phyloP scores from a whole-genome alignment of 345 rosid species.

The Odontarrhena argentea region DNA sequence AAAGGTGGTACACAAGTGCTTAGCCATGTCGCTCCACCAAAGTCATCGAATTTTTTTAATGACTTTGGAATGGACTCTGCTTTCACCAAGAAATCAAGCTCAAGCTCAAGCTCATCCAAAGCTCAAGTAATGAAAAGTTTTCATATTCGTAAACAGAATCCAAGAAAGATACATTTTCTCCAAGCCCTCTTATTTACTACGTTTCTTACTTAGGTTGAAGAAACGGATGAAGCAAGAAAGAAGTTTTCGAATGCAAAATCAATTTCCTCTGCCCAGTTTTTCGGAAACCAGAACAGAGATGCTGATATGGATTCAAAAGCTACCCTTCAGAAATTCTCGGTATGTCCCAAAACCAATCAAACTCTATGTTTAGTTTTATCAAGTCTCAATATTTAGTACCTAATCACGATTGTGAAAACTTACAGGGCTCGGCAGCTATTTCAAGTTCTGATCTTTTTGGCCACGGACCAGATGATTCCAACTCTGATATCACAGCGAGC shows the following conservation, averaged over 20 bases:
- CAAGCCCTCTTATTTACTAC: neutral
- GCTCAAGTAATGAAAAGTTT: conserved; percentile 52
- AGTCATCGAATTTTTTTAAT: conserved; percentile 83
- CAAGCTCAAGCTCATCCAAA: conserved; percentile 65
- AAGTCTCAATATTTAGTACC: neutral
- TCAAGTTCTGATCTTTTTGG: conserved; percentile 98
- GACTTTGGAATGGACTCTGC: conserved; percentile 88
- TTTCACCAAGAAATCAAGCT: conserved; percentile 62
- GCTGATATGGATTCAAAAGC: conserved; percentile 69
- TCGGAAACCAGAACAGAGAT: conserved; percentile 67
- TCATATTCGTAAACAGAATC: neutral
- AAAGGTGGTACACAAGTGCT: conserved; percentile 66
- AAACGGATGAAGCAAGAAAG: conserved; percentile 95
- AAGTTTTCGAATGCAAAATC: conserved; percentile 96
- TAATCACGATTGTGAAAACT: neutral
- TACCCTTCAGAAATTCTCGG: conserved; percentile 88
- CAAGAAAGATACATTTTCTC: neutral
- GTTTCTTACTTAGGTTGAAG: conserved; percentile 56
- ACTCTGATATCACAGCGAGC: conserved; percentile 72
- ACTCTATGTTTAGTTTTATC: neutral
- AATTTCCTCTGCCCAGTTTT: conserved; percentile 93
- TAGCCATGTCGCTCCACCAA: conserved; percentile 94
- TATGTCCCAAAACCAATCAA: conserved; percentile 42
- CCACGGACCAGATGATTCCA: conserved; percentile 45
- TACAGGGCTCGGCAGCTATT: conserved; percentile 84